These are phyloP conservation scores for Phytophthora europaea DNA, from an alignment of 352 stramenopile genomes.

Conservation along the genomic window DNA sequence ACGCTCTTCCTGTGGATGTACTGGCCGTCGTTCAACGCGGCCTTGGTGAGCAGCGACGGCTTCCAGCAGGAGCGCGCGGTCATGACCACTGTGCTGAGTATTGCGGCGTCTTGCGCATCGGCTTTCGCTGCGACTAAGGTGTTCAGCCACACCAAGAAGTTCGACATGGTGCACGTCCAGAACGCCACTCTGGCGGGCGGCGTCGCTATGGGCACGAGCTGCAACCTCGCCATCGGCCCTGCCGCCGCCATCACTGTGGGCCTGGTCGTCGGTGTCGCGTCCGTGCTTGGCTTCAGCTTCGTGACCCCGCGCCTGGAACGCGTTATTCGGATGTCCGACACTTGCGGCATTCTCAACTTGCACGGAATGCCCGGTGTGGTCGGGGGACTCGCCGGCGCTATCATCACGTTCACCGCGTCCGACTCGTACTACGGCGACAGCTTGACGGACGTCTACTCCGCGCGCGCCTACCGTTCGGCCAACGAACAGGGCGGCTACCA, in stretches of 20 bases:
- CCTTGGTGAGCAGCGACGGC: constrained; percentile 58
- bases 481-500: constrained; percentile 67
- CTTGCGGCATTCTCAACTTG: constrained; percentile 77
- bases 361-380: constrained; percentile 83
- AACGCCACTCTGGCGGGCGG: constrained; percentile 89
- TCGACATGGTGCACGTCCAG: constrained; percentile 88
- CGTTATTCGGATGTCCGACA: constrained; percentile 59
- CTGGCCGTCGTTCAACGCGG: constrained; percentile 89
- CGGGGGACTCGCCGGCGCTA: constrained; percentile 61
- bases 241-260: constrained; percentile 61
- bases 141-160: constrained; percentile 64
- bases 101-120: constrained; percentile 63
- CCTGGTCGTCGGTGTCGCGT: constrained; percentile 63
- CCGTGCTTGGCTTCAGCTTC: constrained; percentile 55
- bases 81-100: constrained; percentile 84
- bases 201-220: constrained; percentile 82
- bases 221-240: constrained; percentile 77
- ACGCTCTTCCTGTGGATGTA: constrained; percentile 91
- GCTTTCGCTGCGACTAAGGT: constrained; percentile 65
- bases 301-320: constrained; percentile 53
- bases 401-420: constrained; percentile 60
- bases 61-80: constrained; percentile 80
- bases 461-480: constrained; percentile 51
- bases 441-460: constrained; percentile 59
- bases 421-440: constrained; percentile 62